Percentiles rank a stretch among this genome's conserved stretches.
Conservation (phyloP, 148 eudicot genomes). For the Rhododendron mucronatum region DNA sequence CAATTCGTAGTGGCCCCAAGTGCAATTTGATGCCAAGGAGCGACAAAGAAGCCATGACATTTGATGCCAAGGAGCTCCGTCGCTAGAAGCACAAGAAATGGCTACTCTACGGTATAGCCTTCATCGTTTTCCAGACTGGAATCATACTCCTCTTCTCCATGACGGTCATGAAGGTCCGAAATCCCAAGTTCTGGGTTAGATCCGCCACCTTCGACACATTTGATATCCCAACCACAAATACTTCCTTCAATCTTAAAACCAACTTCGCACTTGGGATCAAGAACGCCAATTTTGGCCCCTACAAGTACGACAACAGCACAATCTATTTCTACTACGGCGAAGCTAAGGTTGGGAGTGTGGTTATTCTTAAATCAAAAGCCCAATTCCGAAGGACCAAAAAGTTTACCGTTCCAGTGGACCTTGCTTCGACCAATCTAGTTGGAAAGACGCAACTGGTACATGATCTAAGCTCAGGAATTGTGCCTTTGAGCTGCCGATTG, state of each 20-base stretch:
- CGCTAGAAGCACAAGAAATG: conserved; percentile 13
- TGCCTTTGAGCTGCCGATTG: not conserved
- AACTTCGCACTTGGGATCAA: conserved; percentile 10
- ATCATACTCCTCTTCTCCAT: conserved; percentile 1
- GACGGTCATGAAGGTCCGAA: conserved; percentile 14
- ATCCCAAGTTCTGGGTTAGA: conserved; percentile 15
- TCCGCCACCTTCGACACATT: conserved; percentile 8
- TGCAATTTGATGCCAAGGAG: no score
- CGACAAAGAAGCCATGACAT: not conserved
- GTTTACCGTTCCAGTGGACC: not conserved
- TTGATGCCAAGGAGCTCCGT: not conserved
- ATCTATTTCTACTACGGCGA: conserved; percentile 8
- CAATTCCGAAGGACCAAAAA: conserved; percentile 4
- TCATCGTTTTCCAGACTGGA: not conserved
- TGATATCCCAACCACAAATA: not conserved
- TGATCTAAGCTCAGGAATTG: not conserved
- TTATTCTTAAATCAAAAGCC: not conserved
- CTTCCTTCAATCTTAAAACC: conserved; percentile 5
- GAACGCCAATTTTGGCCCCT: conserved; percentile 12
- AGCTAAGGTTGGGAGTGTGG: not conserved
- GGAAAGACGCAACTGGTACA: not conserved
- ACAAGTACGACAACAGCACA: not conserved
- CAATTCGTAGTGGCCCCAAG: no score
- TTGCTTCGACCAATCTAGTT: not conserved
- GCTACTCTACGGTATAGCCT: not conserved